phyloP scores from a whole-genome alignment of 129 eudicot species.

The Dittrichia graveolens region DNA sequence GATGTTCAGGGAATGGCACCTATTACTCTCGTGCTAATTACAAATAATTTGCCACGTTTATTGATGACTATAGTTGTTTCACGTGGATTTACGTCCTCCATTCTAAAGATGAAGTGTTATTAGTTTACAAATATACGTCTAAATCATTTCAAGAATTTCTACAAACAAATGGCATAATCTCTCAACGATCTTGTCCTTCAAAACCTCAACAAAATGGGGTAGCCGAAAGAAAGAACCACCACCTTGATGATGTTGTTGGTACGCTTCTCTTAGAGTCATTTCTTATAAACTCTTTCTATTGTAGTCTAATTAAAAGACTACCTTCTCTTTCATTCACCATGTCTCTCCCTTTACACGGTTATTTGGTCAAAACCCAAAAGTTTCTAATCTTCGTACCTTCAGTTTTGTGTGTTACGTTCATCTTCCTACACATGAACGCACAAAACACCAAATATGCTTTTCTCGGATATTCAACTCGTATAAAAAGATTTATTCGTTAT shows the following conservation, averaged over 20 bases:
- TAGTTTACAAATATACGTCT: not conserved
- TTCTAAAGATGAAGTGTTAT: constrained; percentile 17
- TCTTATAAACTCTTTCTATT: not conserved
- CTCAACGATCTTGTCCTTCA: constrained; percentile 8
- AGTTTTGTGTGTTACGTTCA: not conserved
- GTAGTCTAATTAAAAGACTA: not conserved
- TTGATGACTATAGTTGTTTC: constrained; percentile 14
- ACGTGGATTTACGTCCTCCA: constrained; percentile 30
- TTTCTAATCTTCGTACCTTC: not conserved
- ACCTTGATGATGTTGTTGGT: constrained; percentile 1
- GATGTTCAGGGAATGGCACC: constrained; percentile 23
- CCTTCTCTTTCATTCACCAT: not conserved
- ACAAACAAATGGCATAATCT: constrained; percentile 2
- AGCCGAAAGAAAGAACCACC: constrained; percentile 18
- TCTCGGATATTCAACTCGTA: no score
- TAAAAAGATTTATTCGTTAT: no score
- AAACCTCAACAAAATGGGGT: constrained; percentile 29
- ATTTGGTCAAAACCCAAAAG: not conserved
- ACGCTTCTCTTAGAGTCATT: not conserved
- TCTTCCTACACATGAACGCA: no score
- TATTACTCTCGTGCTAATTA: constrained; percentile 12
- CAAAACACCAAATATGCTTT: no score
- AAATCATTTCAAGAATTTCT: constrained; percentile 4
- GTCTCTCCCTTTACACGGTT: not conserved
- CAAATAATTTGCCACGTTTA: constrained; percentile 27